phyloP scores from a whole-genome alignment of 192 early-diverging fungal species.

The Geranomyces michiganensis region DNA sequence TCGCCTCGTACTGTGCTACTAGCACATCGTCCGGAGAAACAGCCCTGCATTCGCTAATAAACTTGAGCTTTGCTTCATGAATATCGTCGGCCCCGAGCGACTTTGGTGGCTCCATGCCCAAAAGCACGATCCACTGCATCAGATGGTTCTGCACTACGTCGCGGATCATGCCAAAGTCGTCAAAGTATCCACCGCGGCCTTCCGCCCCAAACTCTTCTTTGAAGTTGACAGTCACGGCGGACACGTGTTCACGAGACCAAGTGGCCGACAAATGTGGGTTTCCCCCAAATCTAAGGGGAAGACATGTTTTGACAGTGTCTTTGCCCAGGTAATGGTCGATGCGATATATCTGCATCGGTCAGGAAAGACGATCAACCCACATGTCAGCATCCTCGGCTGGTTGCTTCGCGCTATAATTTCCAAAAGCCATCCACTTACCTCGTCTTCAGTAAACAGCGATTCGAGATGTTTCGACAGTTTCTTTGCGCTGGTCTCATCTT shows the following conservation, averaged over 20 bases:
- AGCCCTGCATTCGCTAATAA: conserved; percentile 40
- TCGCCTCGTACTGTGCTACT: conserved; percentile 35
- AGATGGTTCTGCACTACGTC: conserved; percentile 72
- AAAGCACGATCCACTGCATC: conserved; percentile 78
- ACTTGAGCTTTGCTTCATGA: conserved; percentile 73
- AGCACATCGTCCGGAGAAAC: conserved; percentile 34
- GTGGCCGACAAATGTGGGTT: conserved; percentile 79
- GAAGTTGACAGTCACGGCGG: conserved; percentile 86
- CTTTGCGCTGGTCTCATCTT: conserved; percentile 77
- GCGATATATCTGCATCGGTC: conserved; percentile 59
- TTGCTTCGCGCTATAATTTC: too few relatives aligned
- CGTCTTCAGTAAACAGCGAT: conserved; percentile 72
- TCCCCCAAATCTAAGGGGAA: conserved; percentile 69
- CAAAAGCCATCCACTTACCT: conserved; percentile 52
- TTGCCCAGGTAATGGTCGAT: conserved; percentile 95
- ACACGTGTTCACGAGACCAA: conserved; percentile 77
- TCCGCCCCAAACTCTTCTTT: conserved; percentile 91
- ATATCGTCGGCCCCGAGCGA: conserved; percentile 77
- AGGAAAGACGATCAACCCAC: background rate
- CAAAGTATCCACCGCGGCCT: conserved; percentile 92
- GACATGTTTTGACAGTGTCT: conserved; percentile 88
- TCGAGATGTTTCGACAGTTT: conserved; percentile 66
- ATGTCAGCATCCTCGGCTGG: too few relatives aligned
- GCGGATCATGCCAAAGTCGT: conserved; percentile 91
- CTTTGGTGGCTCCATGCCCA: conserved; percentile 84